Evolutionary conservation across 2,329 filamentous ascomycete genomes (phyloP).

Genomic region (Botrytis tulipae): DNA sequence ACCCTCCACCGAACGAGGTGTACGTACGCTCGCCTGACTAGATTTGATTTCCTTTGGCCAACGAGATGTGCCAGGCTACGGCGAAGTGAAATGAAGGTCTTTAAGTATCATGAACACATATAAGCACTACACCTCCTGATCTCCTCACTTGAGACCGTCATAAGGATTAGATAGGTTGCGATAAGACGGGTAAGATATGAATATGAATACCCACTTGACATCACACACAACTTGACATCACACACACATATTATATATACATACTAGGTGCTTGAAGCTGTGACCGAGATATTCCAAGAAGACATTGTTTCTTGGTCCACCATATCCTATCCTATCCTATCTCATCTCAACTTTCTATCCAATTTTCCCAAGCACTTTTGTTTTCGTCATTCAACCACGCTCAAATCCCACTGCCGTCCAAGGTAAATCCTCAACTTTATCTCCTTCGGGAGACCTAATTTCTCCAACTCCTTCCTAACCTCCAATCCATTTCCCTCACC

Average conservation of each 20-base stretch:
- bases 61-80: background rate
- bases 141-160: background rate
- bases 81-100: background rate
- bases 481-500: background rate
- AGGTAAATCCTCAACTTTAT: background rate
- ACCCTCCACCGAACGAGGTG: background rate
- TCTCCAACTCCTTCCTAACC: background rate
- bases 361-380: background rate
- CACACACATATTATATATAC: background rate
- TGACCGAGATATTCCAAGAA: background rate
- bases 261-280: background rate
- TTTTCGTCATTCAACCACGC: background rate
- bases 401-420: background rate
- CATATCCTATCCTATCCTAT: background rate
- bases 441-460: background rate
- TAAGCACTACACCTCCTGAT: background rate
- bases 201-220: background rate
- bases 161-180: background rate
- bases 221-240: too few species aligned
- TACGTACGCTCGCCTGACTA: background rate
- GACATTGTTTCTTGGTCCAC: background rate
- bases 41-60: background rate
- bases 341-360: background rate
- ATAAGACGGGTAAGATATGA: background rate
- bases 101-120: background rate